A percentile compares a stretch with the other conserved stretches of the same genome.
phyloP scores from a whole-genome alignment of 2,329 filamentous ascomycete species.

The Aspergillus ochraceus region DNA sequence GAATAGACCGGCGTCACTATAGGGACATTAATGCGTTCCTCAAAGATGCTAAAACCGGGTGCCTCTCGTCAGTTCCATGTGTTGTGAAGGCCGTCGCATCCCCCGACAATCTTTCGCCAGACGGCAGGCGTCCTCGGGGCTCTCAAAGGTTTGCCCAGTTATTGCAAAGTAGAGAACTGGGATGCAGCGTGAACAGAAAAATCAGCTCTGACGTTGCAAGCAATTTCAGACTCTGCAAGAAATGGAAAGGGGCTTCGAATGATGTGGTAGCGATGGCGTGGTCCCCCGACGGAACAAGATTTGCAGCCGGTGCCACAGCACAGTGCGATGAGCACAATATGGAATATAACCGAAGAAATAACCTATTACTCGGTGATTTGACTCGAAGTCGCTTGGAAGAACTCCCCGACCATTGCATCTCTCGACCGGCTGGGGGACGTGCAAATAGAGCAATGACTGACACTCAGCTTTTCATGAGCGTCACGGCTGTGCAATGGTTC shows the following conservation, averaged over 20 bases:
- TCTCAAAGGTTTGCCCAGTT: conserved; percentile 17
- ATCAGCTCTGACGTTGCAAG: conserved; percentile 30
- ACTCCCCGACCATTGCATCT: conserved; percentile 53
- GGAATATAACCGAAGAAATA: conserved; percentile 61
- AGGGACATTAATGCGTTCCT: conserved; percentile 24
- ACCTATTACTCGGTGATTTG: conserved; percentile 55
- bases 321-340: conserved; percentile 57
- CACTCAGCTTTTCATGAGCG: conserved; percentile 55
- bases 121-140: background rate
- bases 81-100: conserved; percentile 7
- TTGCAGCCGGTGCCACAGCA: conserved; percentile 59
- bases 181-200: conserved; percentile 30
- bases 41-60: conserved; percentile 19
- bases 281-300: conserved; percentile 54
- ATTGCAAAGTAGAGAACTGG: conserved; percentile 14
- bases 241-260: conserved; percentile 59
- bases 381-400: conserved; percentile 47
- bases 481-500: conserved; percentile 56
- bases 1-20: conserved; percentile 17
- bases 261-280: conserved; percentile 59
- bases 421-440: conserved; percentile 39
- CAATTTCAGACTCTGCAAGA: conserved; percentile 44
- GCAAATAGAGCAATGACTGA: conserved; percentile 51
- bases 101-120: background rate
- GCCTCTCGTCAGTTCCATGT: conserved; percentile 18